Conservation (phyloP, 495 filamentous ascomycete genomes). For the Penicillium robsamsonii region DNA sequence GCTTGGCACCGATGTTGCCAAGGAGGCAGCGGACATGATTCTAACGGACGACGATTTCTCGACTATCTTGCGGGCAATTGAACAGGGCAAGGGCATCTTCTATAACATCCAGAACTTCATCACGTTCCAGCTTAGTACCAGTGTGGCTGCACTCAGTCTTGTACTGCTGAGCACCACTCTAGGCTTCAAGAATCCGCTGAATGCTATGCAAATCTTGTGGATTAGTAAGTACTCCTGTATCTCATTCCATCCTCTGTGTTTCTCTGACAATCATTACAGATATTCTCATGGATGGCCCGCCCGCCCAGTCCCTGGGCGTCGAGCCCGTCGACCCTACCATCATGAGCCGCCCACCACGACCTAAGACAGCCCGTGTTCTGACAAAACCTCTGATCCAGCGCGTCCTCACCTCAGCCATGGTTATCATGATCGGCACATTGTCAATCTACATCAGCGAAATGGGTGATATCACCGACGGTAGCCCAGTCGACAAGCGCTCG, state of each 20-base stretch:
- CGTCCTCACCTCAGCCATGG: conserved; percentile 79
- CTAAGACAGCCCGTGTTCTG: conserved; percentile 79
- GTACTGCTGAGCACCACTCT: conserved; percentile 89
- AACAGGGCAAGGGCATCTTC: conserved; percentile 98
- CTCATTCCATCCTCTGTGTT: background rate
- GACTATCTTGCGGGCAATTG: conserved; percentile 92
- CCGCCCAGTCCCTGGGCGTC: conserved; percentile 93
- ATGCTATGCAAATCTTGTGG: conserved; percentile 99
- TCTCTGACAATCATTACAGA: conserved; percentile 51
- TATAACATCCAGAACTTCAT: conserved; percentile 99
- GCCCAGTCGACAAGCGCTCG: conserved; percentile 39
- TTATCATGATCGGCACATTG: conserved; percentile 92
- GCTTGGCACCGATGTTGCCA: conserved; percentile 94
- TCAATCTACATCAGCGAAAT: conserved; percentile 89
- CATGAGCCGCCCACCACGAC: conserved; percentile 87
- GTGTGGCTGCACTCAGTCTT: conserved; percentile 86
- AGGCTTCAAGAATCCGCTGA: conserved; percentile 90
- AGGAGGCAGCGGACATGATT: conserved; percentile 99
- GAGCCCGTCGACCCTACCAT: conserved; percentile 93
- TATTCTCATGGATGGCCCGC: conserved; percentile 98
- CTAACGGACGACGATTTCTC: conserved; percentile 97
- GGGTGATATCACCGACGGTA: conserved; percentile 53
- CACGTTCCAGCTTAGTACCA: conserved; percentile 97
- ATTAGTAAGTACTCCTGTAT: conserved; percentile 70
- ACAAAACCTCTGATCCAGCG: conserved; percentile 77